Evolutionary conservation across 2,329 filamentous ascomycete species (phyloP), one percentile per base, ranked within the genome.

Genomic region (Fusarium penzigii): DNA sequence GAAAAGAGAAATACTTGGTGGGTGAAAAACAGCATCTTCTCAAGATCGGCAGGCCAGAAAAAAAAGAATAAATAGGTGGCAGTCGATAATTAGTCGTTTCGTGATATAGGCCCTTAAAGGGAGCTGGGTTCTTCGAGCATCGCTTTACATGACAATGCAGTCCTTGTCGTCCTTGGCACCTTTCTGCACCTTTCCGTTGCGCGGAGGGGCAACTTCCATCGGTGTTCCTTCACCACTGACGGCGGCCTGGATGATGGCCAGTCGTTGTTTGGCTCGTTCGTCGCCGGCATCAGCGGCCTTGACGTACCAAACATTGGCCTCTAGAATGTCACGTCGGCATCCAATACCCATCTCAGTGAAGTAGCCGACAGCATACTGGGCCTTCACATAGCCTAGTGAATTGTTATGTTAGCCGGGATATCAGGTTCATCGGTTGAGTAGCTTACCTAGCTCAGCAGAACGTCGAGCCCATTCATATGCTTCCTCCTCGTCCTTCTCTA

Each of bases 341-440:
- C 94, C 94, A 63, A 99, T 97, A 57, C 94, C 94, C 90, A 95
- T 96, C 71, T 99, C 94, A 6, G 92, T 97, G 70, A 99, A 99
- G 73, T 97, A 97, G 42, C 92, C 94, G 17, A 96, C 85, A 0
- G 94, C 91, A 65, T 97, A 99, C 70, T 97, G 86, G n/a, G 94
- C 94, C 63, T 85, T 85, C 57, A 82, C 79, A 54, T 78, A 82
- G 45, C 84, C 88, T 90, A 58, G 2, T 25, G 7, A 17, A 11
- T 32, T 12, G 29, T 67, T 53, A 34, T 12, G 29, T 67, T 53
- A 59, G 59, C 45, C 20, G 4, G 20, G 44, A 58, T 12, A n/a
- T 25, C 17, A n/a, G n/a, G 17, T 6, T 40, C 34, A n/a, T 17
- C 12, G 13, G 32, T 10, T 12, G 12, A 41, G 40, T 48, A 41